Percentiles rank a stretch among this genome's conserved stretches.
Conservation (phyloP, 2,329 filamentous ascomycete genomes). For the Sporothrix globosa region DNA sequence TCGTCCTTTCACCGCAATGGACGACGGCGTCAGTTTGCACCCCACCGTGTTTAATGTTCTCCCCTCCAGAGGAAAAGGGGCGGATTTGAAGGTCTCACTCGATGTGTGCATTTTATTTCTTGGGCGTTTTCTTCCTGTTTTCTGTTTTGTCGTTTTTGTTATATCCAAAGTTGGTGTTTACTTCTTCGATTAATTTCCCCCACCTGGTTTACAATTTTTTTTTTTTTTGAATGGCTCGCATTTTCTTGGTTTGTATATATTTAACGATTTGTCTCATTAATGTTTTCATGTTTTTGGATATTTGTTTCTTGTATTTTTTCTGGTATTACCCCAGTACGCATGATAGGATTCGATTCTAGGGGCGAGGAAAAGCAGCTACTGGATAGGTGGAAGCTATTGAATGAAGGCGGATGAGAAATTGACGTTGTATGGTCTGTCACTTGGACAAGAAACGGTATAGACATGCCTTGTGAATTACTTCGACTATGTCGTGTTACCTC, state of each 20-base stretch:
- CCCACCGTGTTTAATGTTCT: not conserved
- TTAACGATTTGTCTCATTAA: not conserved
- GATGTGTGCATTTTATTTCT: not conserved
- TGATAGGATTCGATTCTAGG: not conserved
- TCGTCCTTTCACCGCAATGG: too few relatives aligned
- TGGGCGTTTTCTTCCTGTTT: not conserved
- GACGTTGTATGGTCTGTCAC: not conserved
- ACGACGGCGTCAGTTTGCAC: too few relatives aligned
- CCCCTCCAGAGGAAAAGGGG: not conserved
- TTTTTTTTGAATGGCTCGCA: not conserved
- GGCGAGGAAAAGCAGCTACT: not conserved
- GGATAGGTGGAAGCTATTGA: not conserved
- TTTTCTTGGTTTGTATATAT: not conserved
- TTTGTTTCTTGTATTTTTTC: not conserved
- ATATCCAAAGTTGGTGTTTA: not conserved
- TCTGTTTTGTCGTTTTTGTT: not conserved
- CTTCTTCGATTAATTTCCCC: not conserved
- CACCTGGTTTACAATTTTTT: not conserved
- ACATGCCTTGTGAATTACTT: too few relatives aligned
- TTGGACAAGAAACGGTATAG: too few relatives aligned
- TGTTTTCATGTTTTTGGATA: not conserved
- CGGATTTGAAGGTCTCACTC: not conserved
- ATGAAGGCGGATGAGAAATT: not conserved
- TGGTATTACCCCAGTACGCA: slow-evolving; percentile 9
- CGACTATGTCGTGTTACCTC: not conserved